Base-by-base conservation (phyloP, 2,329 filamentous ascomycete genomes). In the Diplocarpon mali region DNA sequence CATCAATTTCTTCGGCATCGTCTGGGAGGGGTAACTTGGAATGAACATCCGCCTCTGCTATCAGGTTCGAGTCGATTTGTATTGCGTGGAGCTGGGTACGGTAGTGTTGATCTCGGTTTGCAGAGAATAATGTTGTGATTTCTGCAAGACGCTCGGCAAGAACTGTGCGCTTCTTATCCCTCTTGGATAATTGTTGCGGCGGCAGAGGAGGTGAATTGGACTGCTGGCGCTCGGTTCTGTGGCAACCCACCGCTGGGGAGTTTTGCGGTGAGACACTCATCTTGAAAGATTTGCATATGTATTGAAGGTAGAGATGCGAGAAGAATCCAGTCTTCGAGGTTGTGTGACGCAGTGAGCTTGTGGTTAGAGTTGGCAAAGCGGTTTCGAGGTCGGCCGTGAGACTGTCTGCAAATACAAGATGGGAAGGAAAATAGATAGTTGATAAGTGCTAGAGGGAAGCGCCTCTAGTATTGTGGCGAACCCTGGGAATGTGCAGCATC, bases 41-140 rank as follows among this genome's bases (percentile, higher is more conserved):
- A 62, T 94, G 93, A 1, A 85, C 83, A 58, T 95, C 83, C 42
- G 92, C 85, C 55, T 85, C 80, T 63, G 87, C 80, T 53, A 95
- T 86, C 37, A 94, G 73, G 47, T 77, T 85, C 66, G 89, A 88
- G 64, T 95, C 89, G 53, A 86, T 80, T 66, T 95, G 89, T n/a
- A 95, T 78, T 54, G 86, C 86, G 58, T 92, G 83, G 2, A 95
- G 75, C 65, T 95, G 87, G 53, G 92, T 85, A 50, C 89, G 80
- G 64, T 94, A 96, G 57, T 87, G 80, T 51, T 76, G 71, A 63
- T 95, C 87, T 53, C 85, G 77, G 60, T 94, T 88, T 51, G 82
- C 76, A 52, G 79, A 77, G 65, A 95, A 90, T 53, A 80, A 80
- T 43, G 83, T 78, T 44, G 82, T 80, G 65, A 95, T 79, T 45